These are phyloP conservation scores for Lactuca saligna DNA, from an alignment of 129 eudicot genomes.

Conservation along the genomic window DNA sequence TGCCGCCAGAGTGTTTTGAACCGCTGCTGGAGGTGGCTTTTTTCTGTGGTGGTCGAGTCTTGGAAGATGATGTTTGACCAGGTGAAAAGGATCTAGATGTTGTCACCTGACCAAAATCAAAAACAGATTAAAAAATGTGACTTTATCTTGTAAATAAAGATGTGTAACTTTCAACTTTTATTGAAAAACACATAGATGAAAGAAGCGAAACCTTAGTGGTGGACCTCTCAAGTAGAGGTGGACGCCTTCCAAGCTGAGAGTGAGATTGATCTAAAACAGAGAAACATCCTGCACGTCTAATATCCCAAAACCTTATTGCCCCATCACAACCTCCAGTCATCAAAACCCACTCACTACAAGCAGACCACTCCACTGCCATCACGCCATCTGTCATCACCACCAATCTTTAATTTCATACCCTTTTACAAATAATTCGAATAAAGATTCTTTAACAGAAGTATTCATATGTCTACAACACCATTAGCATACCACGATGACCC, in stretches of 20 bases:
- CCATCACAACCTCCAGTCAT: slow-evolving; percentile 99
- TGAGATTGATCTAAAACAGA: slow-evolving; percentile 85
- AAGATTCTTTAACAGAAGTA: slow-evolving; percentile 4
- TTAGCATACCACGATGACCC: slow-evolving; percentile 95
- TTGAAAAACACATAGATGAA: slow-evolving; percentile 2
- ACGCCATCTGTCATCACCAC: slow-evolving; percentile 71
- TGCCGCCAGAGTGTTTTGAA: slow-evolving; percentile 47
- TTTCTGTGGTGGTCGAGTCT: slow-evolving; percentile 46
- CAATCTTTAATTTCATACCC: not conserved
- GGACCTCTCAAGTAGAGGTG: slow-evolving; percentile 54
- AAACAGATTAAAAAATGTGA: not conserved
- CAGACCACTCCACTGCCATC: slow-evolving; percentile 96
- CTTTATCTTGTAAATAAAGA: too few relatives aligned
- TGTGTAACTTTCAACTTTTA: slow-evolving; percentile 13
- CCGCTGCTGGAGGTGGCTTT: slow-evolving; percentile 55
- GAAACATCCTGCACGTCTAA: slow-evolving; percentile 95
- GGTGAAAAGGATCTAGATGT: slow-evolving; percentile 52
- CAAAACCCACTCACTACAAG: slow-evolving; percentile 91
- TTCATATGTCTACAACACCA: slow-evolving; percentile 19
- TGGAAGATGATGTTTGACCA: slow-evolving; percentile 46
- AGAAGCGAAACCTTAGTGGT: slow-evolving; percentile 51
- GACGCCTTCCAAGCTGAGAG: slow-evolving; percentile 91
- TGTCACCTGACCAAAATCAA: slow-evolving; percentile 37
- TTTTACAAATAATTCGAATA: not conserved
- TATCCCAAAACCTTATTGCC: slow-evolving; percentile 98